A percentile compares a stretch with the other conserved stretches of the same genome.
phyloP scores from a whole-genome alignment of 192 early-diverging fungal genomes.

The Linnemannia zychae region DNA sequence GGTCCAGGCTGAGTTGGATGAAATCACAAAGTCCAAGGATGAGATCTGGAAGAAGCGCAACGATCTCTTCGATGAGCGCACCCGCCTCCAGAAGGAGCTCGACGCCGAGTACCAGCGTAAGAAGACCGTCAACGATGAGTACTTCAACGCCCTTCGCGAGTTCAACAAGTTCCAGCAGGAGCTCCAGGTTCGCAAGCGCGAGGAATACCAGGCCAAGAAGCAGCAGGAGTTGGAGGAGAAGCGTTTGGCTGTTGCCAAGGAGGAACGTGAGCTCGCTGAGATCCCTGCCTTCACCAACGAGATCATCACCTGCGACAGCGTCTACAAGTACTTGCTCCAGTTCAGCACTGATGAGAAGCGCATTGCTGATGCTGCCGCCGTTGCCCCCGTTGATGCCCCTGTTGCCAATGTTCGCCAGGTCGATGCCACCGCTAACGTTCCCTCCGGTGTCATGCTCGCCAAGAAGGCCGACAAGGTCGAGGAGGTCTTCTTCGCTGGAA shows the following conservation, averaged over 20 bases:
- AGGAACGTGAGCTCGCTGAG: constrained; percentile 88
- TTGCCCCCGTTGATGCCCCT: constrained; percentile 55
- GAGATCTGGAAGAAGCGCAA: constrained; percentile 73
- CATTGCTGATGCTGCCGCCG: constrained; percentile 48
- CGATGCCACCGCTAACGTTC: constrained; percentile 71
- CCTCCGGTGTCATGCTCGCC: constrained; percentile 81
- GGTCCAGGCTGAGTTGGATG: constrained; percentile 80
- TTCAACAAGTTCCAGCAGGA: constrained; percentile 80
- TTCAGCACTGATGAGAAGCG: constrained; percentile 58
- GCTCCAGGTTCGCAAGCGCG: constrained; percentile 73
- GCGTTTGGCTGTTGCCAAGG: constrained; percentile 75
- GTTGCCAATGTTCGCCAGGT: constrained; percentile 66
- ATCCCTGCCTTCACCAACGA: constrained; percentile 90
- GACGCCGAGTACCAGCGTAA: constrained; percentile 77
- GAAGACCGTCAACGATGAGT: constrained; percentile 76
- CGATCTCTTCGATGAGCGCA: constrained; percentile 79
- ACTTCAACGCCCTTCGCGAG: constrained; percentile 81
- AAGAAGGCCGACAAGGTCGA: constrained; percentile 85
- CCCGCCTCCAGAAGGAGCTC: constrained; percentile 75
- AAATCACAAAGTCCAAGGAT: constrained; percentile 72
- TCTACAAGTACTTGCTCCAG: constrained; percentile 81
- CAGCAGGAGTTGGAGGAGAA: constrained; percentile 76
- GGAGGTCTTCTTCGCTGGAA: constrained; percentile 82
- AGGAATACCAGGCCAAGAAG: constrained; percentile 76
- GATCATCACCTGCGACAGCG: constrained; percentile 84